Percentiles rank a stretch among this genome's conserved stretches.
Evolutionary conservation across 2,329 filamentous ascomycete species (phyloP).

Genomic region (Leptographium lundbergii): DNA sequence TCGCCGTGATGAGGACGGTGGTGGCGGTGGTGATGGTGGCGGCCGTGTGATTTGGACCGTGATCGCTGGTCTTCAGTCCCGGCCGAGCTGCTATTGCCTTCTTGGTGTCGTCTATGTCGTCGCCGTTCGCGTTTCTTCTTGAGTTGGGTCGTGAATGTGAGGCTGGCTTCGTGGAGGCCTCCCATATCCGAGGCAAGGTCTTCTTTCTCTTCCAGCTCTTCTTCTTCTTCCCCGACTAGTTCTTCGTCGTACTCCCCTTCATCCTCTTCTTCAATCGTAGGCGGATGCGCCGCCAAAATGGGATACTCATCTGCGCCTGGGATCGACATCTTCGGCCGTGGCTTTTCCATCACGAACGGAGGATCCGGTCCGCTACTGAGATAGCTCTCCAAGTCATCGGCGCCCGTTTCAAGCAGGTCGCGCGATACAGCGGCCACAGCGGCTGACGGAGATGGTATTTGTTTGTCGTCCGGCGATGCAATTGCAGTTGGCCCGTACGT

Average conservation of each 20-base stretch:
- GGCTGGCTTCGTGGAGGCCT: conserved; percentile 20
- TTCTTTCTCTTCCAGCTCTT: conserved; percentile 8
- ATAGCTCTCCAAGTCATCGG: conserved; percentile 25
- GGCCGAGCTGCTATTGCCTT: conserved; percentile 18
- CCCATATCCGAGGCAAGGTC: conserved; percentile 17
- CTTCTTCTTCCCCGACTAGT: conserved; percentile 13
- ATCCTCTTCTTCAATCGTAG: conserved; percentile 16
- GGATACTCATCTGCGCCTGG: not conserved
- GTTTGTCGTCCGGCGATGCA: conserved; percentile 17
- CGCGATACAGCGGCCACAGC: conserved; percentile 40
- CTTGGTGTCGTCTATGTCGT: conserved; percentile 19
- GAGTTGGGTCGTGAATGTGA: conserved; percentile 32
- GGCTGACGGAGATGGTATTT: conserved; percentile 35
- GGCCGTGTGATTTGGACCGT: conserved; percentile 9
- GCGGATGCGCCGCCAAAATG: conserved; percentile 3
- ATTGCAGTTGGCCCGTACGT: conserved; percentile 1
- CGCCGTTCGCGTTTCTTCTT: conserved; percentile 33
- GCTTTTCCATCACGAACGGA: not conserved
- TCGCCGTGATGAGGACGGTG: conserved; percentile 10
- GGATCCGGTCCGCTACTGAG: conserved; percentile 7
- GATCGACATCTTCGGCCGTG: not conserved
- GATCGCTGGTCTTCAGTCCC: conserved; percentile 12
- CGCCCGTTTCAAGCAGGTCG: conserved; percentile 31
- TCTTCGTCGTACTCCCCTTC: conserved; percentile 12
- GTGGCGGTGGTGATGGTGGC: conserved; percentile 13